Conservation (phyloP, 441 rosid genomes). For the Gossypium schwendimanii region DNA sequence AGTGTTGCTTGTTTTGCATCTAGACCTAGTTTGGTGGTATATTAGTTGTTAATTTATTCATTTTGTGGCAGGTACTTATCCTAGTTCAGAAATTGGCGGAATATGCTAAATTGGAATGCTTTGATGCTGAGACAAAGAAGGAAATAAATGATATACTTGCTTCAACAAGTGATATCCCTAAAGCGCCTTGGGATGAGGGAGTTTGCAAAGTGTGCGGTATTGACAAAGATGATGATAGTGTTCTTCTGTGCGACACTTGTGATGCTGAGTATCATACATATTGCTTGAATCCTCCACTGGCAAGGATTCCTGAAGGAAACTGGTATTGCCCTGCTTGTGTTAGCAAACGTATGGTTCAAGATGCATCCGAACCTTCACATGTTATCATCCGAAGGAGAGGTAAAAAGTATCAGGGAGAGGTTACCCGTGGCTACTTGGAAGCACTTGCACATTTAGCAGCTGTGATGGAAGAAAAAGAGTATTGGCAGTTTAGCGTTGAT, state of each 20-base stretch:
- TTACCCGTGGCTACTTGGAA: constrained; percentile 61
- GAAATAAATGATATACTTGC: constrained; percentile 64
- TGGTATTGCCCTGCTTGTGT: constrained; percentile 98
- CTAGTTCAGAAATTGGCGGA: constrained; percentile 56
- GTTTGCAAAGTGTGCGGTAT: constrained; percentile 96
- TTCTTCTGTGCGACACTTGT: constrained; percentile 90
- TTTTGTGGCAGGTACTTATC: constrained; percentile 58
- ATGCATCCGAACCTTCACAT: constrained; percentile 36
- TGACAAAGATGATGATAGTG: constrained; percentile 96
- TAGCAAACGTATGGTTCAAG: constrained; percentile 47
- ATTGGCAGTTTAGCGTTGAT: constrained; percentile 67
- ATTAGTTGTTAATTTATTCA: constrained; percentile 7
- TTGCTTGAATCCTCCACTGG: constrained; percentile 95
- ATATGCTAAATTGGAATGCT: constrained; percentile 50
- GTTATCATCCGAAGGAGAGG: constrained; percentile 35
- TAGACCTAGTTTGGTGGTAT: background rate
- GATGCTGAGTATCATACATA: constrained; percentile 98
- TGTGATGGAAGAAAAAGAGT: constrained; percentile 76
- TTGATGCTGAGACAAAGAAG: constrained; percentile 54
- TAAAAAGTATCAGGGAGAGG: constrained; percentile 65
- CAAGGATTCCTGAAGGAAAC: constrained; percentile 93
- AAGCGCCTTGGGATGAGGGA: constrained; percentile 99
- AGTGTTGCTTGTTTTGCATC: background rate
- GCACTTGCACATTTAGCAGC: constrained; percentile 45
- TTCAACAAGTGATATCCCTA: constrained; percentile 62